Base-by-base conservation (phyloP, 2,329 filamentous ascomycete genomes). In the Trichoderma oligosporum region DNA sequence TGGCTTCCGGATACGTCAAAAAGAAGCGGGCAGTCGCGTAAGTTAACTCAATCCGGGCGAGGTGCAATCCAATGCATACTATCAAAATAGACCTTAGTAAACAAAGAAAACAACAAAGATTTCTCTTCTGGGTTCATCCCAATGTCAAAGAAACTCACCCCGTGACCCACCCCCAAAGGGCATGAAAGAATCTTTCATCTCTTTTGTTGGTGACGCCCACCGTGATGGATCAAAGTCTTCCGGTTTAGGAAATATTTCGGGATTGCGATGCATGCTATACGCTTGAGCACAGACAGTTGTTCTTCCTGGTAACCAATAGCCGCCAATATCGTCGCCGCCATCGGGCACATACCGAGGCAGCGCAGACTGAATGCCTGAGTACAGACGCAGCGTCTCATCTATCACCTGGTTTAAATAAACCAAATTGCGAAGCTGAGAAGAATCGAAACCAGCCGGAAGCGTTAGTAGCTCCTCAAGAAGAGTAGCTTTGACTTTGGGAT, bases 31-130 rank as follows among this genome's bases (percentile, higher is more conserved):
- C 76, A 0, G 75, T 71, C 0, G 73, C 78, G 42, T 81, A 73
- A 4, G 80, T 72, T 29, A 84, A 62, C 62, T 84, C 81, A 68
- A 81, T 79, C 25, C 71, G 70, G 0, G 82, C 82, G n/a, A 85
- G 72, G 59, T 84, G 79, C 24, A 82, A 67, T 2, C 82, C 82
- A 12, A 85, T 70, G 57, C 82, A 85, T 1, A 65, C 68, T 72
- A 57, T 36, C n/a, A 11, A 29, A 14, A 16, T 1, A 27, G 54
- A 4, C 27, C 6, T 58, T 35, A 38, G 27, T 27, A 22, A 14
- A 14, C 74, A 18, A 33, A 36, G 22, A 9, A 2, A 20, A 7
- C 11, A 2, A 0, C 12, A 18, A n/a, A n/a, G n/a, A n/a, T n/a
- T n/a, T n/a, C n/a, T n/a, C n/a, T n/a, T n/a, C n/a, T n/a, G n/a